Evolutionary conservation across 2,329 filamentous ascomycete species (phyloP).

Genomic region (Diaporthe velutina): DNA sequence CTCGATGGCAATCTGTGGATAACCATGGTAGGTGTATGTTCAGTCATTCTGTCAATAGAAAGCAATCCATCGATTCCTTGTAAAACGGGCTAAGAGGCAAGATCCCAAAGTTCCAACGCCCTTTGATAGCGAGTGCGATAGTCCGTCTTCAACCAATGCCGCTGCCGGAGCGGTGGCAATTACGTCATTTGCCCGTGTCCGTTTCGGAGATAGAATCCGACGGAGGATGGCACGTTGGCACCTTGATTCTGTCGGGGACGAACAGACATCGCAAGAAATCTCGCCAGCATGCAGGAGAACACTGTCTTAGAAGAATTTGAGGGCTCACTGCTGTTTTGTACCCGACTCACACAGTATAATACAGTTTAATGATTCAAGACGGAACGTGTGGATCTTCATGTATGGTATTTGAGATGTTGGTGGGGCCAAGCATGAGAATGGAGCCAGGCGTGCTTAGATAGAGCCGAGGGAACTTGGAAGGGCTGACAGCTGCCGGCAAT

Average conservation of each 20-base stretch:
- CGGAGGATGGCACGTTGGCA: no score
- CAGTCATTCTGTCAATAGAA: background rate
- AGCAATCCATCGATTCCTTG: background rate
- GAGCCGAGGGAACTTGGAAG: constrained; percentile 2
- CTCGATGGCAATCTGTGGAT: no score
- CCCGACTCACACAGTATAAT: background rate
- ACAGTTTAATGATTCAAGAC: background rate
- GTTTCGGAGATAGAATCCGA: constrained; percentile 10
- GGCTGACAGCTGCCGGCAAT: background rate
- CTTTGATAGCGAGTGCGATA: background rate
- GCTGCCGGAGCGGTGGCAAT: background rate
- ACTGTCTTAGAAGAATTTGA: background rate
- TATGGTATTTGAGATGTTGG: constrained; percentile 17
- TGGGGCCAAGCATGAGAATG: constrained; percentile 15
- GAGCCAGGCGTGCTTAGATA: background rate
- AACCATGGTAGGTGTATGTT: background rate
- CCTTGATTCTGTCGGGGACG: no score
- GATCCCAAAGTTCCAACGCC: no score
- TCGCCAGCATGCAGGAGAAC: background rate
- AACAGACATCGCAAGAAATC: background rate
- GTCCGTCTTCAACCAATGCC: background rate
- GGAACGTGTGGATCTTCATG: background rate
- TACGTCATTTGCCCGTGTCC: constrained; percentile 2
- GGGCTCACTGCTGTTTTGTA: background rate
- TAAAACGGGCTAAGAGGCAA: background rate